phyloP scores from a whole-genome alignment of 805 yeast genomes.

The Kregervanrija fluxuum region DNA sequence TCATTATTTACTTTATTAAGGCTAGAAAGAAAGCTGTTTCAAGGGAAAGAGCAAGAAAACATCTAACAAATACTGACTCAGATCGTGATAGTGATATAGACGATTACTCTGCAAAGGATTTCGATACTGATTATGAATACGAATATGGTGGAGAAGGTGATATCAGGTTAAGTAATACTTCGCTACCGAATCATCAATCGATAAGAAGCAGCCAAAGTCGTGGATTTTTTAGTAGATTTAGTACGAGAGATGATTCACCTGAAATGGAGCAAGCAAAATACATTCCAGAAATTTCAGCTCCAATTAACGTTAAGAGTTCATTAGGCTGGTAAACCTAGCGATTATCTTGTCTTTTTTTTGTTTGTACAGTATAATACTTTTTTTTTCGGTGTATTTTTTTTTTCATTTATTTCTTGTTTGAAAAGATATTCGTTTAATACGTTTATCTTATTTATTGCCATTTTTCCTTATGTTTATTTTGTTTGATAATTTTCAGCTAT shows the following conservation, averaged over 20 bases:
- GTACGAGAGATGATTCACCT: conserved; percentile 1
- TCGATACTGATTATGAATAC: neutral
- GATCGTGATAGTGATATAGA: neutral
- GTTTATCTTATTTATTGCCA: neutral
- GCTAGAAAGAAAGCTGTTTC: conserved; percentile 6
- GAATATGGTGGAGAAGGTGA: conserved; percentile 3
- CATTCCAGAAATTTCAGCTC: conserved; percentile 51
- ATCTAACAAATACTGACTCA: conserved; percentile 1
- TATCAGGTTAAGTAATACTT: conserved; percentile 6
- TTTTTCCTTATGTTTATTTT: neutral
- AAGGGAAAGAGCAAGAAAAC: conserved; percentile 1
- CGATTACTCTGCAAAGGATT: neutral
- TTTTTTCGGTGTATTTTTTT: neutral
- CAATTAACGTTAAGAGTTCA: conserved; percentile 64
- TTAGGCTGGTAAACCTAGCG: conserved; percentile 50
- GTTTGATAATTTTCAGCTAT: neutral
- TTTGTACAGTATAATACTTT: neutral
- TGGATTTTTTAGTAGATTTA: neutral
- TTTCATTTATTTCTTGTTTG: conserved; percentile 2
- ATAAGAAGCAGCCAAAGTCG: no score
- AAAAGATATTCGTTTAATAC: neutral
- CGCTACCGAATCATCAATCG: no score
- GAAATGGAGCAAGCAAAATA: conserved; percentile 21
- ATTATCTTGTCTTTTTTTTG: neutral
- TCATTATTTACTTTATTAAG: conserved; percentile 5